phyloP scores from a whole-genome alignment of 1,284 basidiomycete species.

The Ustilago sp. region DNA sequence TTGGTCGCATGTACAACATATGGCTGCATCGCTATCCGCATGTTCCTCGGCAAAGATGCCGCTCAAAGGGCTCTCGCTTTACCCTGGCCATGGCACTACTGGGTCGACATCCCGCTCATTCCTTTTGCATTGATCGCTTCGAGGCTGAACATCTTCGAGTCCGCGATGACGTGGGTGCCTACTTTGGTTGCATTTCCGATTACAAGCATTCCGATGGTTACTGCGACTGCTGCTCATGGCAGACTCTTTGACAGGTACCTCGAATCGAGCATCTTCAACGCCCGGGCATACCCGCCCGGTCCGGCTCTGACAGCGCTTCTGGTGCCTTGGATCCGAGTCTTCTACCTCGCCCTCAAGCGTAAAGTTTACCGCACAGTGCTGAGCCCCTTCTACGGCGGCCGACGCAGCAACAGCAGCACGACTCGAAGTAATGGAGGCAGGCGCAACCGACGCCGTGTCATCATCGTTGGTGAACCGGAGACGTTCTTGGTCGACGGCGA shows the following conservation, averaged over 20 bases:
- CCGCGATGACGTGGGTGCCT: conserved; percentile 59
- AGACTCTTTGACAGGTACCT: conserved; percentile 30
- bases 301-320: conserved; percentile 55
- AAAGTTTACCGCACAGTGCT: conserved; percentile 50
- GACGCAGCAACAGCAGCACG: background rate
- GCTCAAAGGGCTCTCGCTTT: conserved; percentile 40
- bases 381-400: conserved; percentile 31
- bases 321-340: conserved; percentile 60
- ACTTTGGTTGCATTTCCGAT: conserved; percentile 56
- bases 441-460: conserved; percentile 24
- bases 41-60: conserved; percentile 53
- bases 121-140: conserved; percentile 63
- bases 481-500: conserved; percentile 38
- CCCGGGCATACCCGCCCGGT: conserved; percentile 51
- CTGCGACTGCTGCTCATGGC: conserved; percentile 20
- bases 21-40: conserved; percentile 55
- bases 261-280: conserved; percentile 21
- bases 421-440: conserved; percentile 14
- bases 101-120: conserved; percentile 66
- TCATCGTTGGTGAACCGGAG: conserved; percentile 49
- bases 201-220: conserved; percentile 30
- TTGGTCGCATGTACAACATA: conserved; percentile 54
- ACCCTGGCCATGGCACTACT: conserved; percentile 63
- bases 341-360: conserved; percentile 60
- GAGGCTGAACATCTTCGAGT: conserved; percentile 57